Percentiles rank a stretch among this genome's conserved stretches.
These are phyloP conservation scores for Coemansia biformis DNA, from an alignment of 192 early-diverging fungal genomes.

Conservation along the genomic window DNA sequence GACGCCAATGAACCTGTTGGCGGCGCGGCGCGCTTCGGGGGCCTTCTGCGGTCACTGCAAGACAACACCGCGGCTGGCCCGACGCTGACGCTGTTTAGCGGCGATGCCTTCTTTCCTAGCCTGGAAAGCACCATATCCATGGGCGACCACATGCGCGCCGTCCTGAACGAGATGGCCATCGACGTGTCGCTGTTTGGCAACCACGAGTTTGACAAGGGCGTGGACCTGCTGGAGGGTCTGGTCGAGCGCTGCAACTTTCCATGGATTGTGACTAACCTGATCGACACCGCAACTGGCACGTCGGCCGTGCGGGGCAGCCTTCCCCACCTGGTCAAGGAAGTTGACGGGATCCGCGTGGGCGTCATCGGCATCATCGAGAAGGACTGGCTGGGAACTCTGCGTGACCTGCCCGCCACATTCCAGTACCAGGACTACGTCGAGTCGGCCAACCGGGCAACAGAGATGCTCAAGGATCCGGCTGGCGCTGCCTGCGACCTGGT, in stretches of 20 bases:
- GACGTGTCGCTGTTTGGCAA: conserved; percentile 60
- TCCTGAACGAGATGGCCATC: conserved; percentile 58
- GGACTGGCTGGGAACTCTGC: conserved; percentile 66
- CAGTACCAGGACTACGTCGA: conserved; percentile 57
- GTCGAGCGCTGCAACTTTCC: conserved; percentile 57
- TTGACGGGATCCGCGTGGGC: conserved; percentile 53
- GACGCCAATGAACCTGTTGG: conserved; percentile 56
- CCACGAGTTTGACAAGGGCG: conserved; percentile 72
- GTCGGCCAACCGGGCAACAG: conserved; percentile 39
- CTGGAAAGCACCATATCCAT: conserved; percentile 60
- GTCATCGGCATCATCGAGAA: conserved; percentile 66
- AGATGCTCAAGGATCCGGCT: conserved; percentile 10
- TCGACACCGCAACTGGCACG: conserved; percentile 35
- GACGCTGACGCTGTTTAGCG: conserved; percentile 57
- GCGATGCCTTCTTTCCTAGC: conserved; percentile 64
- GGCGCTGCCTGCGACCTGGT: conserved; percentile 54
- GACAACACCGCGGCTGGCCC: conserved; percentile 6
- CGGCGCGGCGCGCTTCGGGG: conserved; percentile 59
- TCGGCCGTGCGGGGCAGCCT: conserved; percentile 30
- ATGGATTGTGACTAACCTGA: conserved; percentile 65
- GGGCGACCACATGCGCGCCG: conserved; percentile 59
- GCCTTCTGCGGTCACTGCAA: conserved; percentile 39
- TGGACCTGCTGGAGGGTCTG: conserved; percentile 51
- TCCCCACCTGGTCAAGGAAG: conserved; percentile 50
- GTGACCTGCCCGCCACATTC: conserved; percentile 55